Evolutionary conservation across 495 filamentous ascomycete species (phyloP).

Genomic region (Diplogelasinospora grovesii): DNA sequence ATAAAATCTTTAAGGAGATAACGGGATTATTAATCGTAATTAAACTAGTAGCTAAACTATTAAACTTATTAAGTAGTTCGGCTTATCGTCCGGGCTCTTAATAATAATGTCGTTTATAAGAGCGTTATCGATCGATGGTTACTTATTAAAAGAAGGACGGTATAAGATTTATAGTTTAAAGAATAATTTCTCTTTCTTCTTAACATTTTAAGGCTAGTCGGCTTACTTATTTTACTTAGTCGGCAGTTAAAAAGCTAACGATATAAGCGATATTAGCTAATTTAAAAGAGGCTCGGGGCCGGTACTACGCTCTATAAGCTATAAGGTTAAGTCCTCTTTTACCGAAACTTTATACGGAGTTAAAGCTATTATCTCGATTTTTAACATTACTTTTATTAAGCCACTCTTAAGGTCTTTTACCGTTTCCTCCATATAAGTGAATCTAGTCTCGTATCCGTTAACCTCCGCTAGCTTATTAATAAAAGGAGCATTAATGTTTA

Average conservation of each 20-base stretch:
- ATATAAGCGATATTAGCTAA: no score
- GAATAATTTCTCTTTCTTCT: not conserved
- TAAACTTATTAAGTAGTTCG: not conserved
- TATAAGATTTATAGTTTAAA: slow-evolving; percentile 1
- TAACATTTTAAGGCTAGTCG: not conserved
- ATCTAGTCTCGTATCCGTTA: slow-evolving; percentile 5
- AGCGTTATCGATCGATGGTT: slow-evolving; percentile 10
- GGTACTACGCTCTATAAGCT: not conserved
- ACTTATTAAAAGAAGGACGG: slow-evolving; percentile 4
- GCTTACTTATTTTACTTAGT: no score
- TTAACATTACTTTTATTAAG: not conserved
- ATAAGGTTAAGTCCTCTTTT: not conserved
- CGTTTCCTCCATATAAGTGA: not conserved
- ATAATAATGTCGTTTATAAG: slow-evolving; percentile 16
- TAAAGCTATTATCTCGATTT: no score
- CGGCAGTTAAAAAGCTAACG: no score
- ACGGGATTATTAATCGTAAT: slow-evolving; percentile 10
- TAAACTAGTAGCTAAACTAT: not conserved
- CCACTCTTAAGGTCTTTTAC: not conserved
- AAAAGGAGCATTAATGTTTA: slow-evolving; percentile 43
- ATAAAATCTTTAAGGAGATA: slow-evolving; percentile 16
- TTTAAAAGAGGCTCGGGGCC: no score
- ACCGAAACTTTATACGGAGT: not conserved
- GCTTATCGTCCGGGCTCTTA: slow-evolving; percentile 6
- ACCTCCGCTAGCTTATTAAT: slow-evolving; percentile 21